Base-by-base conservation (phyloP, 768 basidiomycete species). In the Boletus rubescentipes region DNA sequence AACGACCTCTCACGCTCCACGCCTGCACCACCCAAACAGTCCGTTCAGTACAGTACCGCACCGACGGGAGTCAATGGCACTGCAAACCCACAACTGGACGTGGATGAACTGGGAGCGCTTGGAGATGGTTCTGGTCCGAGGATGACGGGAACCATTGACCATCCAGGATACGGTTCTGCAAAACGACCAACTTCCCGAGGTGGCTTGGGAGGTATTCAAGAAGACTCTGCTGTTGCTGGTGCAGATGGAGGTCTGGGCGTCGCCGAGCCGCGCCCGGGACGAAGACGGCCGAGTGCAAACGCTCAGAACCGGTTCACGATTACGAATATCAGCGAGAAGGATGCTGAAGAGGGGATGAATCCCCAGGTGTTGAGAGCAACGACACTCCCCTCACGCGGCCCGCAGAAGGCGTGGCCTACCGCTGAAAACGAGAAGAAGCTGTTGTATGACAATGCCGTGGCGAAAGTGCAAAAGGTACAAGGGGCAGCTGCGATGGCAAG, bases 391-490 rank as follows among this genome's bases (percentile, higher is more conserved):
- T 52, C 66, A 60, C 75, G 57, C 37, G 58, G 63, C 55, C 43
- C 49, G 4, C 55, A 45, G 35, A 66, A 49, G 31, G 34, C 21
- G 12, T 70, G 66, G 66, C 55, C 57, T 3, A 68, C 66, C 2
- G 79, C 78, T 5, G 80, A 78, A 58, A 72, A 78, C 41, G 79
- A 81, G 55, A 81, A 81, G 66, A 67, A 59, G 53, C 46, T 60
- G 37, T 11, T 70, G 44, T 70, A 79, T 35, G 73, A 79, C 29
- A 68, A 54, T 35, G 78, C 77, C 0, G 68, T 72, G 48, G 74
- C 65, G 5, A 70, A 50, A 46, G 77, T 77, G 30, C 70, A 75
- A 43, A 65, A 66, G 35, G 64, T 74, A 12, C 77, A 79, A 39
- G 74, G 73, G 16, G 51, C 61, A 15, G 61, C 63, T 53, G 61